Base-by-base conservation (phyloP, 139 green algal genomes). In the Chlorella sp. region DNA sequence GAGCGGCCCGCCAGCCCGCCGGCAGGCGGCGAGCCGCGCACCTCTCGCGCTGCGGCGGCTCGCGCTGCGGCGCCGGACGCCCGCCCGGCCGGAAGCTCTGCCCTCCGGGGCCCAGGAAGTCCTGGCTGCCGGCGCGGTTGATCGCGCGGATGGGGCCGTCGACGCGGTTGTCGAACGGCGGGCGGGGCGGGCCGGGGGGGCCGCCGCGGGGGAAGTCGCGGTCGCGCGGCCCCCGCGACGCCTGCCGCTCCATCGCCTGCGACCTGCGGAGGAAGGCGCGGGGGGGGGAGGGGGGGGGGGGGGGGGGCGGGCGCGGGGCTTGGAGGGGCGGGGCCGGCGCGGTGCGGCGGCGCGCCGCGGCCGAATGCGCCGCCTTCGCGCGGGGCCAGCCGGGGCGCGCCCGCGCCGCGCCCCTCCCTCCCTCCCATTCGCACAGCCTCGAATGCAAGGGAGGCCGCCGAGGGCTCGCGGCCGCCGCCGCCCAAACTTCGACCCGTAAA, bases 71-170 rank as follows among this genome's bases (percentile, higher is more conserved):
- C 15, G 31, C 77, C 7, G 73, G 66, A 27, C 78, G 58, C 25
- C 82, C 82, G 59, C 73, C 72, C 25, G 79, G 82, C 6, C 82
- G 60, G 50, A 87, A 68, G 43, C 63, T 72, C 74, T 69, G 62
- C 1, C 53, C 80, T 31, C 66, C 46, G 31, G 62, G 53, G 0
- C 72, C 76, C 23, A 84, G 42, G 35, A 74, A 40, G 70, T 88
- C 80, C 36, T 79, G 55, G 25, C n/a, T 40, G 31, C 29, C 33
- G 25, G 42, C 59, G 61, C 77, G 65, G 43, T 59, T 56, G 82
- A 89, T 87, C 15, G 79, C 35, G 1, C 82, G 72, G 40, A 87
- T 82, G 42, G 84, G 84, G 8, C 45, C 84, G 42, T 89, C 84
- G 12, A 87, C 63, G 5, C 73, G 63, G 73, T 85, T 73, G 50